Conservation (phyloP, 1,284 basidiomycete species). For the Somion occarium region DNA sequence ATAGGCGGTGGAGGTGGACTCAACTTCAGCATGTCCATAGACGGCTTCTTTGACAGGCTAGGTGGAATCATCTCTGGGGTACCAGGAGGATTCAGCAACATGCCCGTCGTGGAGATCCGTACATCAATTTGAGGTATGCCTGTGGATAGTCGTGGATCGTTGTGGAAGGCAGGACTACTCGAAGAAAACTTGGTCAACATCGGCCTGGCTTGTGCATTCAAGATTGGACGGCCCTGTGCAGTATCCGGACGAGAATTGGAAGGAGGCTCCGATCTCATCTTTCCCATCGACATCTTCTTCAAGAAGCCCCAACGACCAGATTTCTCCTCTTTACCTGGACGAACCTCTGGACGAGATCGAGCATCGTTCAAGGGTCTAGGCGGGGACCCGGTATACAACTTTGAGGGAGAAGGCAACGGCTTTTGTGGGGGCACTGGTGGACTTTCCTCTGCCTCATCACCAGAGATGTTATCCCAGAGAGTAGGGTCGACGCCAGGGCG, state of each 20-base stretch:
- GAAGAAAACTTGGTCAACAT: constrained; percentile 3
- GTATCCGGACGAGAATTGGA: constrained; percentile 30
- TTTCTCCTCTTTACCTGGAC: constrained; percentile 38
- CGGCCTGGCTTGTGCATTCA: constrained; percentile 8
- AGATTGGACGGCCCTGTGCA: constrained; percentile 19
- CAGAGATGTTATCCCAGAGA: constrained; percentile 29
- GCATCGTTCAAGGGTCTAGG: constrained; percentile 11
- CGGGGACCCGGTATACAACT: constrained; percentile 7
- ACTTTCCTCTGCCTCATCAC: constrained; percentile 15
- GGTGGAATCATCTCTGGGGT: constrained; percentile 25
- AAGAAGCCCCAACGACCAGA: constrained; percentile 85
- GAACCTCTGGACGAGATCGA: constrained; percentile 10
- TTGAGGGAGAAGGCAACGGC: constrained; percentile 6
- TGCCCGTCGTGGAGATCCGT: constrained; percentile 63
- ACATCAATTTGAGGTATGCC: constrained; percentile 59
- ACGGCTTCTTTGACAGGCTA: constrained; percentile 24
- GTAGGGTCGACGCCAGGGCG: constrained; percentile 23
- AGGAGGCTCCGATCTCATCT: constrained; percentile 62
- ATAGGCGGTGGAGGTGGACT: constrained; percentile 24
- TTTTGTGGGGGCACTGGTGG: constrained; percentile 4
- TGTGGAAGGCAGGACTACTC: neutral
- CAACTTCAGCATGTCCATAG: constrained; percentile 22
- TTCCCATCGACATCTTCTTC: constrained; percentile 95
- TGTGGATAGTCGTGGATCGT: neutral
- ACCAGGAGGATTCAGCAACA: constrained; percentile 30